phyloP scores from a whole-genome alignment of 495 filamentous ascomycete species.

The Thozetella sp. region DNA sequence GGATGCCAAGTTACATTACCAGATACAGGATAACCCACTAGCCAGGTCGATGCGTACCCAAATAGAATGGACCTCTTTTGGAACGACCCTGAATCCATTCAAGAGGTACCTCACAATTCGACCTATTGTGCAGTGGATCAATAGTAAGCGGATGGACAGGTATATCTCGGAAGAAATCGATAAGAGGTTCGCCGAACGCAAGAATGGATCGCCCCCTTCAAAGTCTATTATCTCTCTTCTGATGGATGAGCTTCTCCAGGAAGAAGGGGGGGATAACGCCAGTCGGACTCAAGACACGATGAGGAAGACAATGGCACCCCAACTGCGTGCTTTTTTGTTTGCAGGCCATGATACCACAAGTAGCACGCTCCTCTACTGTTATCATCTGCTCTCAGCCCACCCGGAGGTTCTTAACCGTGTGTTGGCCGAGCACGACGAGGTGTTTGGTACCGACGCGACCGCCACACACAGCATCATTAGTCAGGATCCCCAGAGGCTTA shows the following conservation, averaged over 20 bases:
- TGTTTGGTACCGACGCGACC: constrained; percentile 25
- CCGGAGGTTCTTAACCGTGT: constrained; percentile 30
- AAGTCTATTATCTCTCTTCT: constrained; percentile 9
- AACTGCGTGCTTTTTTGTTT: constrained; percentile 33
- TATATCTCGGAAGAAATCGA: constrained; percentile 21
- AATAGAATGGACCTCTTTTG: constrained; percentile 23
- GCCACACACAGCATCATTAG: constrained; percentile 9
- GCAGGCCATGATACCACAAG: constrained; percentile 18
- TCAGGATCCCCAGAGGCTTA: constrained; percentile 24
- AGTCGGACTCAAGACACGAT: neutral
- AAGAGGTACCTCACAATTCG: constrained; percentile 22
- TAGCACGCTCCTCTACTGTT: constrained; percentile 35
- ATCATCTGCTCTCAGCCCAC: constrained; percentile 33
- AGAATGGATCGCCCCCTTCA: neutral
- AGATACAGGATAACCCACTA: constrained; percentile 20
- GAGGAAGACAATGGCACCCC: constrained; percentile 8
- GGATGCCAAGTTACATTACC: constrained; percentile 14
- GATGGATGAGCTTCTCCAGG: constrained; percentile 8
- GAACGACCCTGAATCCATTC: constrained; percentile 24
- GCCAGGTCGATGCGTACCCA: constrained; percentile 20
- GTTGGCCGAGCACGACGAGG: constrained; percentile 32
- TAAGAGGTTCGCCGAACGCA: constrained; percentile 17
- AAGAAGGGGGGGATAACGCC: too few relatives aligned
- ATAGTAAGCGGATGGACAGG: constrained; percentile 17
- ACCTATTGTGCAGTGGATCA: constrained; percentile 23